Evolutionary conservation across 1,284 basidiomycete species (phyloP), one percentile per base, ranked within the genome.

Genomic region (Cystobasidium sp.): DNA sequence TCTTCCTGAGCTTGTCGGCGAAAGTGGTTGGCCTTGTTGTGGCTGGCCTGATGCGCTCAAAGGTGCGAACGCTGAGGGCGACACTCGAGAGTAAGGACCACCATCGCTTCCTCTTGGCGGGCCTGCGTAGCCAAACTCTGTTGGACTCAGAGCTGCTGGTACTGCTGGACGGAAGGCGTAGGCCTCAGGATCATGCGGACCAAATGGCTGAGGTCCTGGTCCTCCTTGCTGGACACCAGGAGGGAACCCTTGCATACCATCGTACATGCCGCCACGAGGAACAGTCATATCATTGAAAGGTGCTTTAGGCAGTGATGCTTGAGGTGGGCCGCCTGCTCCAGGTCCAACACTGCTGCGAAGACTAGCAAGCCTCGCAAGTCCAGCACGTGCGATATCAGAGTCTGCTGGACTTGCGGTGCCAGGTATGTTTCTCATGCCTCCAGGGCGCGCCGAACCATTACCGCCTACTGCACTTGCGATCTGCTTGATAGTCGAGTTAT

Each of bases 401-500:
- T 66, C 70, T 6, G 41, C 22, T n/a, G 64, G 49, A 53, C 37
- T 49, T 16, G 51, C 14, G 12, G 20, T 46, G 8, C 64, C 49
- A 22, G 49, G 37, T 24, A 37, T 9, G 39, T 16, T 53, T 39
- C 64, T 47, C 7, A 16, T 31, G 31, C 49, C 14, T 3, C 44
- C 41, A 12, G 31, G 14, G 4, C 51, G 43, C 44, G 22, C 63
- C 1, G 18, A 18, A 41, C 56, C 70, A 12, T 73, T 58, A 5
- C 58, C 69, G 3, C 77, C 77, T 39, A 79, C 79, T 3, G 79
- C 79, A 8, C 65, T 78, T 46, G 78, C 78, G 24, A 80, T 79
- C 66, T 80, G 79, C 68, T 78, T 79, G 75, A 79, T 78, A n/a
- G 77, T 78, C 51, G 77, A 75, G 68, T 76, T 77, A 73, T 80